A percentile compares a stretch with the other conserved stretches of the same genome.
Conservation (phyloP, 768 basidiomycete genomes). For the Rhizopogon vinicolor region DNA sequence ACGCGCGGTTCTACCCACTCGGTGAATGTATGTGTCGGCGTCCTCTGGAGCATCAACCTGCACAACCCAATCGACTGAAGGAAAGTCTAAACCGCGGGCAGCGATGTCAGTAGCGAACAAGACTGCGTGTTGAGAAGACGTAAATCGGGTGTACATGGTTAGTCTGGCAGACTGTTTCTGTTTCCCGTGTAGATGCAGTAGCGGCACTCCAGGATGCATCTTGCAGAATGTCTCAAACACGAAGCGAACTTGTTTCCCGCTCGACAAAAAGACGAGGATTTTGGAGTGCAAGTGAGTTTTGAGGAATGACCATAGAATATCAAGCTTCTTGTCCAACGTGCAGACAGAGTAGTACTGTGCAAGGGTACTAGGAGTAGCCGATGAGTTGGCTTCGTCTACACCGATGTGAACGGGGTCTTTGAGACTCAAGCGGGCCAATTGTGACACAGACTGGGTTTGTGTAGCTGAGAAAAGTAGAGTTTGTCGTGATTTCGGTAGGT, state of each 20-base stretch:
- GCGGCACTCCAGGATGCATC: constrained; percentile 89
- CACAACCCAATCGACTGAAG: constrained; percentile 93
- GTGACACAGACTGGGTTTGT: constrained; percentile 84
- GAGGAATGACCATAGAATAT: constrained; percentile 91
- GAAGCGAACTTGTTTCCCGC: constrained; percentile 96
- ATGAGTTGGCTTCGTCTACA: constrained; percentile 40
- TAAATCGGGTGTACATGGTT: constrained; percentile 81
- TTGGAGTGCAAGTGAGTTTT: constrained; percentile 91
- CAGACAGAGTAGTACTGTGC: constrained; percentile 89
- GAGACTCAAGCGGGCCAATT: constrained; percentile 87
- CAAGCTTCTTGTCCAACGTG: constrained; percentile 82
- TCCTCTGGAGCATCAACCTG: constrained; percentile 97
- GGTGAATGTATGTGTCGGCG: constrained; percentile 95
- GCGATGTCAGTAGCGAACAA: constrained; percentile 96
- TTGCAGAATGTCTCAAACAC: constrained; percentile 93
- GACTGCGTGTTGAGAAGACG: constrained; percentile 73
- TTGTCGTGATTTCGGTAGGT: constrained; percentile 89
- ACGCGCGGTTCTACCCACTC: constrained; percentile 92
- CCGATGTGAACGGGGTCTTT: constrained; percentile 76
- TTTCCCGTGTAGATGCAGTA: constrained; percentile 95
- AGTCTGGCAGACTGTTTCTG: constrained; percentile 92
- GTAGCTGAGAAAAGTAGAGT: constrained; percentile 97
- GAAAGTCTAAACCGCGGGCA: constrained; percentile 94
- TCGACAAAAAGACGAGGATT: constrained; percentile 89
- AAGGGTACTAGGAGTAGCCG: constrained; percentile 67